Evolutionary conservation across 768 basidiomycete species (phyloP).

Genomic region (Melanogaster broomeanus): DNA sequence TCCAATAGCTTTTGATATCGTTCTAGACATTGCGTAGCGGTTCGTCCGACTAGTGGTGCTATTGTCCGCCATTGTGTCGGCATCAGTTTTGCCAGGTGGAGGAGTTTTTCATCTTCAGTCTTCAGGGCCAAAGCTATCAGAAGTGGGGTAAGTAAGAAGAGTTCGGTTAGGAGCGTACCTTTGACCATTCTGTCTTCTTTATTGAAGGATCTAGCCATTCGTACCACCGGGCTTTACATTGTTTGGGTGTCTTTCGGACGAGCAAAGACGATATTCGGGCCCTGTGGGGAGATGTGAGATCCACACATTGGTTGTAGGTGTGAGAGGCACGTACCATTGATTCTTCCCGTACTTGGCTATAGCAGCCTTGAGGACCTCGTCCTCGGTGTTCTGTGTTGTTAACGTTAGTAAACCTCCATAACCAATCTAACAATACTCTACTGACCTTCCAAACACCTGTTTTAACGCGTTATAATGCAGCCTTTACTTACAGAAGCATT

Average conservation of each 20-base stretch:
- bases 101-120: constrained; percentile 98
- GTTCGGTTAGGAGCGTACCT: constrained; percentile 49
- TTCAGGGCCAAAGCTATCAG: constrained; percentile 28
- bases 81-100: constrained; percentile 98
- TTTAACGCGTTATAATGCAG: constrained; percentile 2
- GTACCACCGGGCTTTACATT: constrained; percentile 99
- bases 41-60: constrained; percentile 96
- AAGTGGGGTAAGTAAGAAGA: background rate
- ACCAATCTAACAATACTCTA: background rate
- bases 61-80: constrained; percentile 99
- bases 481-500: background rate
- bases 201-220: constrained; percentile 99
- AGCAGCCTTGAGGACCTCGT: constrained; percentile 98
- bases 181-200: constrained; percentile 99
- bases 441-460: constrained; percentile 81
- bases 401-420: constrained; percentile 4
- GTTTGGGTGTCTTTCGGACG: constrained; percentile 98
- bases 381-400: constrained; percentile 79
- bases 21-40: constrained; percentile 96
- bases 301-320: background rate
- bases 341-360: constrained; percentile 98
- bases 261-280: constrained; percentile 97
- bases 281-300: constrained; percentile 43
- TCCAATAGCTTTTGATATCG: constrained; percentile 97
- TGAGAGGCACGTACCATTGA: constrained; percentile 62